A percentile compares a stretch with the other conserved stretches of the same genome.
These are phyloP conservation scores for Sclerotinia trifoliorum DNA, from an alignment of 2,329 filamentous ascomycete genomes.

Conservation along the genomic window DNA sequence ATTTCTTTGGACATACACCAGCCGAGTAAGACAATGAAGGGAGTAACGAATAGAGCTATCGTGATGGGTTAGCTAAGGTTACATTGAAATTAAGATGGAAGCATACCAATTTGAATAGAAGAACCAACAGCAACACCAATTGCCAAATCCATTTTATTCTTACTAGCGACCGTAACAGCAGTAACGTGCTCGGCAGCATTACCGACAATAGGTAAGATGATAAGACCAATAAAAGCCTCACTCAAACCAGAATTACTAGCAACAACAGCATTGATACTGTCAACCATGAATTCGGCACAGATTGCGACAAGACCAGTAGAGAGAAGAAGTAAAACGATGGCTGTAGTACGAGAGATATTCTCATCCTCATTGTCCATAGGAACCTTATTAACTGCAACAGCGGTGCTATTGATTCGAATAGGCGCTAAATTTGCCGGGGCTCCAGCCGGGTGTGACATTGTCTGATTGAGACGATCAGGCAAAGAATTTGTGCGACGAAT, in stretches of 20 bases:
- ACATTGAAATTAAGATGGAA: neutral
- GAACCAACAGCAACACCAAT: conserved; percentile 70
- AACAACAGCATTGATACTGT: conserved; percentile 64
- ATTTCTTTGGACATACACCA: conserved; percentile 68
- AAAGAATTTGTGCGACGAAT: conserved; percentile 73
- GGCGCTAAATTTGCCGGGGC: conserved; percentile 25
- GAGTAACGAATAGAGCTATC: conserved; percentile 63
- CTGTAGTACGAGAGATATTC: conserved; percentile 54
- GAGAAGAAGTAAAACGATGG: conserved; percentile 60
- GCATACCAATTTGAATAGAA: conserved; percentile 64
- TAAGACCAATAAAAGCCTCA: conserved; percentile 69
- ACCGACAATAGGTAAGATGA: conserved; percentile 70
- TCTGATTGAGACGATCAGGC: conserved; percentile 62
- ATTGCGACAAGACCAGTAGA: conserved; percentile 65
- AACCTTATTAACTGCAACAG: conserved; percentile 33
- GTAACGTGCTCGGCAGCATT: conserved; percentile 74
- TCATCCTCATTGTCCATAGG: conserved; percentile 42
- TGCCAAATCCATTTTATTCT: conserved; percentile 75
- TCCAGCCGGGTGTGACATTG: conserved; percentile 19
- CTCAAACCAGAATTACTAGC: conserved; percentile 52
- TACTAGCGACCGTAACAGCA: conserved; percentile 66
- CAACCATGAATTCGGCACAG: conserved; percentile 70
- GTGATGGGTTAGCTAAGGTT: conserved; percentile 8
- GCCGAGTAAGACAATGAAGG: conserved; percentile 68
- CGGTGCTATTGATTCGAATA: conserved; percentile 31